These are phyloP conservation scores for Amoeboaphelidium occidentale DNA, from an alignment of 371 early-diverging fungal species.

Conservation along the genomic window DNA sequence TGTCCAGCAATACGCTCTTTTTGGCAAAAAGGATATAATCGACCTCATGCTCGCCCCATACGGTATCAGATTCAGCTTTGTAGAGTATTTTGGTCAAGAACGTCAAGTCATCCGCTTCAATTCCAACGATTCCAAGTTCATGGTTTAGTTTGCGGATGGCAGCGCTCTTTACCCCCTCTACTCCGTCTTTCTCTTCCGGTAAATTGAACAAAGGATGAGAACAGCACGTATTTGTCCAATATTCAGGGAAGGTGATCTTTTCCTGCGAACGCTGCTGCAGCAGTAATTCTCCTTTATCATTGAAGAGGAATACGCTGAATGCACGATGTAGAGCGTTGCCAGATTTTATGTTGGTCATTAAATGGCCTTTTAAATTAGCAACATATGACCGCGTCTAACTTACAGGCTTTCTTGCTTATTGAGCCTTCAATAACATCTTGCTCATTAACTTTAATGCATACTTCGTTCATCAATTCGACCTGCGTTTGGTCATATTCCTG, in stretches of 20 bases:
- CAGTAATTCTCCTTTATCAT: slow-evolving; percentile 39
- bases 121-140: slow-evolving; percentile 73
- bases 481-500: not conserved
- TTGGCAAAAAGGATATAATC: not conserved
- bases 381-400: no score
- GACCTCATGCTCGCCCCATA: slow-evolving; percentile 84
- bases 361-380: slow-evolving; percentile 54
- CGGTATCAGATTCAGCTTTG: slow-evolving; percentile 52
- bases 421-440: not conserved
- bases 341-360: slow-evolving; percentile 62
- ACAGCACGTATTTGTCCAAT: slow-evolving; percentile 94
- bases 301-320: slow-evolving; percentile 84
- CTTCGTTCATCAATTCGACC: not conserved
- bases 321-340: slow-evolving; percentile 78
- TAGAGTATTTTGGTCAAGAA: slow-evolving; percentile 86
- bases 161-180: slow-evolving; percentile 43
- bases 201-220: slow-evolving; percentile 64
- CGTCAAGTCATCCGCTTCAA: slow-evolving; percentile 51
- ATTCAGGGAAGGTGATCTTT: slow-evolving; percentile 91
- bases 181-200: slow-evolving; percentile 50
- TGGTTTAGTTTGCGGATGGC: slow-evolving; percentile 81
- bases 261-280: slow-evolving; percentile 79
- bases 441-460: not conserved
- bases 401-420: not conserved
- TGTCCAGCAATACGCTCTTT: not conserved